Evolutionary conservation across 169 alveolate genomes (phyloP).

Genomic region (Plasmodium ovale): DNA sequence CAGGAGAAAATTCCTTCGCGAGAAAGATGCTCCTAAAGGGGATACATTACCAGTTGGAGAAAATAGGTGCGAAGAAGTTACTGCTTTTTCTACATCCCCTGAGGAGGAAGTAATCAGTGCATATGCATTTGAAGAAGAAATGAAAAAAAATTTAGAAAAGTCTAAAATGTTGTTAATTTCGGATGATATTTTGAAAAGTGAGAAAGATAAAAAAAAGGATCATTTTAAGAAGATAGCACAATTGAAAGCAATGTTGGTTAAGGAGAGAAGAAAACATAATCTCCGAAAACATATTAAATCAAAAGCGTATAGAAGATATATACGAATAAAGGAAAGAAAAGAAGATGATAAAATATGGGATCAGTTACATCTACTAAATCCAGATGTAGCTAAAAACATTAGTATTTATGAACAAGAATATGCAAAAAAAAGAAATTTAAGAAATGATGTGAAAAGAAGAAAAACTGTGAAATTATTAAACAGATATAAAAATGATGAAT

Average conservation of each 20-base stretch:
- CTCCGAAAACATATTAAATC: conserved; percentile 49
- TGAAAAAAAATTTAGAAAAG: conserved; percentile 23
- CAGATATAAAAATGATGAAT: conserved; percentile 59
- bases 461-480: conserved; percentile 36
- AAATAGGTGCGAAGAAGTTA: neutral
- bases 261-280: conserved; percentile 21
- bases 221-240: conserved; percentile 36
- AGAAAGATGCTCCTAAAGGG: neutral
- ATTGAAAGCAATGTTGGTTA: conserved; percentile 6
- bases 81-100: too few relatives aligned
- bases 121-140: conserved; percentile 31
- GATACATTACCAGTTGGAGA: neutral
- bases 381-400: conserved; percentile 19
- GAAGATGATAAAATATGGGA: conserved; percentile 41
- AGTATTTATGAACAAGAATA: conserved; percentile 50
- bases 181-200: conserved; percentile 35
- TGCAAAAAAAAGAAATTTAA: conserved; percentile 62
- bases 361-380: conserved; percentile 25
- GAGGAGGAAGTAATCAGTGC: neutral
- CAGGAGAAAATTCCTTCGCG: neutral
- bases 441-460: conserved; percentile 50
- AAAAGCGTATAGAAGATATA: conserved; percentile 42
- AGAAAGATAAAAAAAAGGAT: conserved; percentile 41
- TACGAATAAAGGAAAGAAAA: conserved; percentile 48
- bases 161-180: conserved; percentile 48